Percentiles rank a stretch among this genome's conserved stretches.
Conservation (phyloP, 164 flowering plant species). For the Sedum album region DNA sequence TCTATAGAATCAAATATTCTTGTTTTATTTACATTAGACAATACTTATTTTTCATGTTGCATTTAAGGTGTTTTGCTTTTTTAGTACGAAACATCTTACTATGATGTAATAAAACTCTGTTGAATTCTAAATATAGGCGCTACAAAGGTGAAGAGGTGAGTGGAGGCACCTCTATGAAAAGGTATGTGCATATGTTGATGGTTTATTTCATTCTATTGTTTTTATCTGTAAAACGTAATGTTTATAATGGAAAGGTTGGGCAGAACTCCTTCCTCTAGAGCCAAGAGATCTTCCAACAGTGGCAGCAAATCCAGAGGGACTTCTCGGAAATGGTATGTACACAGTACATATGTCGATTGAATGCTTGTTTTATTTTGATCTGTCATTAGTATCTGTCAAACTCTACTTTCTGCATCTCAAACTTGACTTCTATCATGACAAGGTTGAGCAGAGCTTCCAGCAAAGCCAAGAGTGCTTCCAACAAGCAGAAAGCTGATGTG, state of each 20-base stretch:
- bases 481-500: conserved; percentile 17
- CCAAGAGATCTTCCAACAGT: too few species aligned
- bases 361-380: not conserved
- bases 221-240: too few species aligned
- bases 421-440: not conserved
- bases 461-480: conserved; percentile 37
- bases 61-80: too few species aligned
- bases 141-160: not conserved
- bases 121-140: not conserved
- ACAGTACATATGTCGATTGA: not conserved
- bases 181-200: too few species aligned
- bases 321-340: too few species aligned
- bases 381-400: not conserved
- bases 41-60: too few species aligned
- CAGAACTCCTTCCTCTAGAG: too few species aligned
- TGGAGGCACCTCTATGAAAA: not conserved
- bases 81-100: too few species aligned
- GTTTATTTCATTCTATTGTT: too few species aligned
- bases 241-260: too few species aligned
- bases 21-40: not conserved
- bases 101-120: not conserved
- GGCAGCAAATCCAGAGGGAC: too few species aligned
- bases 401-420: not conserved
- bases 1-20: not conserved
- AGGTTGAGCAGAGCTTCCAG: conserved; percentile 39